Percentiles rank a stretch among this genome's conserved stretches.
phyloP scores from a whole-genome alignment of 805 yeast species.

The Huiozyma naganishii region DNA sequence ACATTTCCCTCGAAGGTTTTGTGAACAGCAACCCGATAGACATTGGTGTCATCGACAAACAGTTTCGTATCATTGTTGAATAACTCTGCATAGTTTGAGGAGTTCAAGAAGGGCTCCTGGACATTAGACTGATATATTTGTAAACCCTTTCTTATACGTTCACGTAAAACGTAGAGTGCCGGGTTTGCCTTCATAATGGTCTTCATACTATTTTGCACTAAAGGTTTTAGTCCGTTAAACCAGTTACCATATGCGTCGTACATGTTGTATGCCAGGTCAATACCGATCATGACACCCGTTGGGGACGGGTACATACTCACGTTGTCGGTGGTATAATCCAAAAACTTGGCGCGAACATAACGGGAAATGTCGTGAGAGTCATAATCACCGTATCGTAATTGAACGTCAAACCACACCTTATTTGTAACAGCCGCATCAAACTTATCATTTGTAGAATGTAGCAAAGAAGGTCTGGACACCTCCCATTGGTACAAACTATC shows the following conservation, averaged over 20 bases:
- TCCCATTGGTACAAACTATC: slow-evolving; percentile 73
- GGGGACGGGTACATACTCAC: slow-evolving; percentile 83
- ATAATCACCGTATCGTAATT: slow-evolving; percentile 90
- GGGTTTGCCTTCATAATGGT: slow-evolving; percentile 94
- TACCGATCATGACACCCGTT: slow-evolving; percentile 81
- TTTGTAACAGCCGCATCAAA: slow-evolving; percentile 47
- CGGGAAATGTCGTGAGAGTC: slow-evolving; percentile 95
- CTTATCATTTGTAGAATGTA: slow-evolving; percentile 59
- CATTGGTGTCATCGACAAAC: slow-evolving; percentile 89
- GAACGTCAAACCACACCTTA: slow-evolving; percentile 92
- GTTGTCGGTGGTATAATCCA: slow-evolving; percentile 87
- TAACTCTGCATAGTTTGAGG: slow-evolving; percentile 81
- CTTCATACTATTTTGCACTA: slow-evolving; percentile 83
- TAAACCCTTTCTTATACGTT: slow-evolving; percentile 85
- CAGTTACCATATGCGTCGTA: slow-evolving; percentile 95
- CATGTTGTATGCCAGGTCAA: slow-evolving; percentile 92
- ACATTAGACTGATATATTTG: slow-evolving; percentile 91
- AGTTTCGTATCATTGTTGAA: slow-evolving; percentile 76
- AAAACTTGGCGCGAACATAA: slow-evolving; percentile 82
- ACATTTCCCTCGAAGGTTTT: slow-evolving; percentile 87
- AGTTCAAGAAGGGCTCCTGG: slow-evolving; percentile 81
- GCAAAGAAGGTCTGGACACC: slow-evolving; percentile 67
- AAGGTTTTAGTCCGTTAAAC: slow-evolving; percentile 89
- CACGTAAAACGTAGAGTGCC: slow-evolving; percentile 81
- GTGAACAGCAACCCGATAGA: slow-evolving; percentile 85